Percentiles rank a stretch among this genome's conserved stretches.
phyloP scores from a whole-genome alignment of 2,329 filamentous ascomycete species.

The Aspergillus sp. region DNA sequence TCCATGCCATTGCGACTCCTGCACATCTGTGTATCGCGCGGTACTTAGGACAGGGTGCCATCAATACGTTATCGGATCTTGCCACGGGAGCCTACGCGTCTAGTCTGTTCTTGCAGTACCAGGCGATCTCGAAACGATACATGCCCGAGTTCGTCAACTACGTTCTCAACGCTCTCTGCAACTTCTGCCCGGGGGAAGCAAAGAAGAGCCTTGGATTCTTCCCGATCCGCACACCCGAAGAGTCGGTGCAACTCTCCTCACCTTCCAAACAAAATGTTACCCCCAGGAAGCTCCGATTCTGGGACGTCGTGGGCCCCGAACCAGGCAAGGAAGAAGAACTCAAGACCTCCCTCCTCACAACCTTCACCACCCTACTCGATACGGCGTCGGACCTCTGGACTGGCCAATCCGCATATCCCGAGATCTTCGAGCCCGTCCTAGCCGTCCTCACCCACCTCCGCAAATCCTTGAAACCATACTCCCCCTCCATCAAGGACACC shows the following conservation, averaged over 20 bases:
- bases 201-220: slow-evolving; percentile 47
- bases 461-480: slow-evolving; percentile 45
- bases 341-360: slow-evolving; percentile 54
- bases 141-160: slow-evolving; percentile 84
- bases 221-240: slow-evolving; percentile 51
- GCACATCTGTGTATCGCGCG: slow-evolving; percentile 76
- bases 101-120: slow-evolving; percentile 72
- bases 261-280: slow-evolving; percentile 22
- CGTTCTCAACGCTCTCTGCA: slow-evolving; percentile 62
- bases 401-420: slow-evolving; percentile 63
- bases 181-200: slow-evolving; percentile 52
- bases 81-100: slow-evolving; percentile 69
- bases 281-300: slow-evolving; percentile 50
- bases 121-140: slow-evolving; percentile 74
- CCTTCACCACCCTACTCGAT: slow-evolving; percentile 58
- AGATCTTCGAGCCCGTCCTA: slow-evolving; percentile 64
- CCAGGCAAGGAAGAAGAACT: slow-evolving; percentile 28
- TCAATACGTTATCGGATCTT: slow-evolving; percentile 57
- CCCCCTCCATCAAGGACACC: slow-evolving; percentile 16
- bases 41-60: slow-evolving; percentile 70
- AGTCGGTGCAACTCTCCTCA: slow-evolving; percentile 41
- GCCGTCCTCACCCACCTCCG: slow-evolving; percentile 55
- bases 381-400: slow-evolving; percentile 65
- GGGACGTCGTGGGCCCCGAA: slow-evolving; percentile 41
- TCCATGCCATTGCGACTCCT: slow-evolving; percentile 89